These are phyloP conservation scores for Lactarius hengduanensis DNA, from an alignment of 768 basidiomycete genomes.

Conservation along the genomic window DNA sequence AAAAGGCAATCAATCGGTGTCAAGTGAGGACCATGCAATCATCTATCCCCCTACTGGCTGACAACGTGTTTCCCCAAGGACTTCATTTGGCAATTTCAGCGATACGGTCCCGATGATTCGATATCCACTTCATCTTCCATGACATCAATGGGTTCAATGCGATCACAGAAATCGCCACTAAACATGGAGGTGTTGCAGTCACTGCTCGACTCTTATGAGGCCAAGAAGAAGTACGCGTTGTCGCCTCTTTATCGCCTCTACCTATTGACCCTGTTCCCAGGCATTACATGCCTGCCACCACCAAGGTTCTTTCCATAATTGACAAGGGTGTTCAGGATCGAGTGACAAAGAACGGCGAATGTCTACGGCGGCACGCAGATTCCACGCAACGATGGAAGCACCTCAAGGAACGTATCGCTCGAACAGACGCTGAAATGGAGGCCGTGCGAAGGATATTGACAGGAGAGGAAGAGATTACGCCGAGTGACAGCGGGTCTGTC, in stretches of 20 bases:
- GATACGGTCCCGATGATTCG: constrained; percentile 48
- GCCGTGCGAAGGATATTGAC: constrained; percentile 56
- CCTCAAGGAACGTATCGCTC: constrained; percentile 72
- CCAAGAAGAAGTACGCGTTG: constrained; percentile 78
- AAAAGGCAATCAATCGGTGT: constrained; percentile 89
- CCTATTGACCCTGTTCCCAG: constrained; percentile 40
- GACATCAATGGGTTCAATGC: constrained; percentile 40
- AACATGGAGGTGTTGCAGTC: constrained; percentile 63
- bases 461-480: constrained; percentile 46
- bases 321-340: constrained; percentile 92
- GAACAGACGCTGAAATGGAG: constrained; percentile 84
- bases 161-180: constrained; percentile 50
- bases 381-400: constrained; percentile 84
- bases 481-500: constrained; percentile 71
- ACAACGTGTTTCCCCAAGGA: constrained; percentile 47
- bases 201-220: constrained; percentile 74
- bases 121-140: constrained; percentile 41
- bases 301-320: constrained; percentile 89
- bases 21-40: constrained; percentile 52
- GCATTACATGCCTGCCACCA: constrained; percentile 93
- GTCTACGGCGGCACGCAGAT: constrained; percentile 84
- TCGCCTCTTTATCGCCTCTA: constrained; percentile 7
- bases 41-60: constrained; percentile 13
- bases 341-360: constrained; percentile 96
- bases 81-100: constrained; percentile 82